phyloP scores from a whole-genome alignment of 352 stramenopile species.

The Peronospora belbahrii region DNA sequence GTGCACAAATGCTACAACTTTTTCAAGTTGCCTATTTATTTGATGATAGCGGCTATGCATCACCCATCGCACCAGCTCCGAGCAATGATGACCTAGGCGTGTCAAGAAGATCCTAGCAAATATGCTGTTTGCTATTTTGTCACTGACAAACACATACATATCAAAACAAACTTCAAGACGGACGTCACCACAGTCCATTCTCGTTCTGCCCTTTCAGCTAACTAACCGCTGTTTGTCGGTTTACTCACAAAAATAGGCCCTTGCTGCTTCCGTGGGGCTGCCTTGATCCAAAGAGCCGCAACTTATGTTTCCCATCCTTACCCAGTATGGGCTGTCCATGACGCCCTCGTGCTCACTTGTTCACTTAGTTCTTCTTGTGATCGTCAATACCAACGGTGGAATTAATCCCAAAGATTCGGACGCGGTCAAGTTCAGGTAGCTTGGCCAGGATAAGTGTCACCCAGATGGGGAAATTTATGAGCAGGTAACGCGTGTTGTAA shows the following conservation, averaged over 20 bases:
- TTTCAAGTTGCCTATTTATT: background rate
- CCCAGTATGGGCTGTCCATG: no score
- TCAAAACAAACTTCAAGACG: conserved; percentile 22
- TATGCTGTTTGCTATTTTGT: conserved; percentile 13
- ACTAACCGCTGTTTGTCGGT: conserved; percentile 11
- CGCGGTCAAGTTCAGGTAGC: conserved; percentile 89
- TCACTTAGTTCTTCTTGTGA: conserved; percentile 48
- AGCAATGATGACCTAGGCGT: no score
- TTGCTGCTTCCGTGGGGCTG: background rate
- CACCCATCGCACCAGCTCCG: no score
- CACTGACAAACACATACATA: conserved; percentile 10
- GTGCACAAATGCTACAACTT: conserved; percentile 1
- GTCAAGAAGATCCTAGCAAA: conserved; percentile 10
- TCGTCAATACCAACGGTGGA: conserved; percentile 93
- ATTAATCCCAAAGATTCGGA: conserved; percentile 95
- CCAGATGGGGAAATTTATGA: conserved; percentile 91
- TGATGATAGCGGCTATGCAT: background rate
- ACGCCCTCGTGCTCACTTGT: background rate
- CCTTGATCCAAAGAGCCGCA: conserved; percentile 4
- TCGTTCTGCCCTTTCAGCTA: conserved; percentile 10
- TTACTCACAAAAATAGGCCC: conserved; percentile 17
- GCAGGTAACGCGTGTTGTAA: conserved; percentile 79
- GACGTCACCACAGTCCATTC: conserved; percentile 8
- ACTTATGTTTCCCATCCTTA: background rate
- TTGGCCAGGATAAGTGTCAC: conserved; percentile 89